These are phyloP conservation scores for Casuarina equisetifolia DNA, from an alignment of 306 rosid genomes.

Conservation along the genomic window DNA sequence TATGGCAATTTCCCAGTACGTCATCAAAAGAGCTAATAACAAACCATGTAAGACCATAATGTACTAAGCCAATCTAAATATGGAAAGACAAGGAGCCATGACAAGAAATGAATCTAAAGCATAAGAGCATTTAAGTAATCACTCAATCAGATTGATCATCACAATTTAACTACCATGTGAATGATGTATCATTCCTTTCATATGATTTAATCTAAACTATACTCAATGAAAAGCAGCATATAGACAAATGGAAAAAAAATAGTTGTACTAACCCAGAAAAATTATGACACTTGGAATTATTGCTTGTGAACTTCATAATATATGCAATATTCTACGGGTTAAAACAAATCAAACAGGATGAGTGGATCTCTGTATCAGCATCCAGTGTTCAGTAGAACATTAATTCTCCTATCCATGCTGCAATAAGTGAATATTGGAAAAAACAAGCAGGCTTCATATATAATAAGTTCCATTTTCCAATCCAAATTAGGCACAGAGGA, in stretches of 20 bases:
- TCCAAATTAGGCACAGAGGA: conserved; percentile 15
- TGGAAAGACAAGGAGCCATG: background rate
- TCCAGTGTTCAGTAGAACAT: conserved; percentile 10
- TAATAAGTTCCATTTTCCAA: background rate
- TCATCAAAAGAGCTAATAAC: conserved; percentile 13
- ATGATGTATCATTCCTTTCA: conserved; percentile 2
- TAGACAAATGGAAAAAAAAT: conserved; percentile 12
- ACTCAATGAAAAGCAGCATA: conserved; percentile 16
- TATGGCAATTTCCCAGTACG: background rate
- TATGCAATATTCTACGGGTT: conserved; percentile 2
- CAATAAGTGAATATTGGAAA: background rate
- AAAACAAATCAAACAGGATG: conserved; percentile 3
- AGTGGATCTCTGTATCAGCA: conserved; percentile 1
- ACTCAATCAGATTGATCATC: conserved; percentile 10
- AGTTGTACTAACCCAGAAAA: conserved; percentile 10
- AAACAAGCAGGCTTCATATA: conserved; percentile 3
- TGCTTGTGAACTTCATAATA: background rate
- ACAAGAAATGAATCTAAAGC: background rate
- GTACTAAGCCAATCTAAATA: background rate
- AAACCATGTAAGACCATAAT: conserved; percentile 11
- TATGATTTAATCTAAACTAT: background rate
- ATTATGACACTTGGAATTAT: conserved; percentile 15
- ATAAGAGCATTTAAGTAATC: background rate
- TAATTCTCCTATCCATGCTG: conserved; percentile 16
- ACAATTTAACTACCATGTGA: conserved; percentile 11